A percentile compares a stretch with the other conserved stretches of the same genome.
Conservation (phyloP, 805 yeast species). For the Candida coquimbonensis region DNA sequence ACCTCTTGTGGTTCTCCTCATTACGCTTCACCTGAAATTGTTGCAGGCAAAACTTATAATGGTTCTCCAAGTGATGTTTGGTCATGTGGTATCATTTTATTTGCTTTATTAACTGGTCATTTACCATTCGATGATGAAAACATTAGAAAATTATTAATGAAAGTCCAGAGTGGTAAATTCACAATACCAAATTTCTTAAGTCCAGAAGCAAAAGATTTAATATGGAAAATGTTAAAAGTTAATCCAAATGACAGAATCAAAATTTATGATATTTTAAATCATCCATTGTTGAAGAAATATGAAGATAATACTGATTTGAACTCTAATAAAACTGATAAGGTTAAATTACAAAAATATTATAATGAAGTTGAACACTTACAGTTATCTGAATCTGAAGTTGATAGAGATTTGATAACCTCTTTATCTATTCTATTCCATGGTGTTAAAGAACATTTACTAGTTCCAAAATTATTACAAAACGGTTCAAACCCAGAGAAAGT, state of each 20-base stretch:
- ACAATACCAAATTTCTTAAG: conserved; percentile 77
- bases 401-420: conserved; percentile 67
- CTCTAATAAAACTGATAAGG: conserved; percentile 21
- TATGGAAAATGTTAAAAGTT: conserved; percentile 72
- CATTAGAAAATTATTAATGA: conserved; percentile 75
- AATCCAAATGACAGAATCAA: conserved; percentile 76
- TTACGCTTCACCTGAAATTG: conserved; percentile 97
- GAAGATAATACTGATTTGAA: conserved; percentile 33
- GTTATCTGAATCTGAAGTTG: conserved; percentile 39
- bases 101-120: conserved; percentile 91
- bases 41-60: conserved; percentile 89
- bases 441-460: conserved; percentile 46
- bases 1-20: conserved; percentile 98
- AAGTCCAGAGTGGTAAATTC: conserved; percentile 87
- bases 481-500: conserved; percentile 72
- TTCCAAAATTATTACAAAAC: conserved; percentile 44
- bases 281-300: conserved; percentile 78
- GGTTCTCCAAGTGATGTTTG: conserved; percentile 97
- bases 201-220: conserved; percentile 79
- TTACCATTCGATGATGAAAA: conserved; percentile 96
- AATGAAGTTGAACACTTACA: conserved; percentile 33
- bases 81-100: conserved; percentile 95
- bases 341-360: conserved; percentile 29
- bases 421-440: conserved; percentile 80
- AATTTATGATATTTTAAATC: conserved; percentile 67